Conservation (phyloP, 495 filamentous ascomycete genomes). For the Lasiosphaeris hirsuta region DNA sequence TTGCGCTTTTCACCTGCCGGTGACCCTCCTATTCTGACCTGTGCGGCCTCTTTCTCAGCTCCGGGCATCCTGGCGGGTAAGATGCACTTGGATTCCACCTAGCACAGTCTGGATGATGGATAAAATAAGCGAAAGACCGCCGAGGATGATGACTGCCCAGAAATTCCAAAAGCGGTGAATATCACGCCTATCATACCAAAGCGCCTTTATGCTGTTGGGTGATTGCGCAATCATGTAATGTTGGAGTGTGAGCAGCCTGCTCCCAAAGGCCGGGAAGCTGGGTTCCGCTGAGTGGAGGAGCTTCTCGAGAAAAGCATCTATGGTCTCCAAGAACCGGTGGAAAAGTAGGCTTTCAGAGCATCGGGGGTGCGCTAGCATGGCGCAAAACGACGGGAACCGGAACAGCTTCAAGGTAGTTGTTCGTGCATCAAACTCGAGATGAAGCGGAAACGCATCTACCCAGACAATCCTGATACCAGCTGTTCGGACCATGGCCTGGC, state of each 20-base stretch:
- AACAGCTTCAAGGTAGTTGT: slow-evolving; percentile 1
- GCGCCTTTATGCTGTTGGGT: slow-evolving; percentile 3
- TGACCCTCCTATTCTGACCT: no score
- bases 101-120: neutral
- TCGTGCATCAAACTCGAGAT: slow-evolving; percentile 3
- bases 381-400: neutral
- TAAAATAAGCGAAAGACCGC: neutral
- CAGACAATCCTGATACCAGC: neutral
- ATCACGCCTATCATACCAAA: neutral
- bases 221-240: slow-evolving; percentile 1
- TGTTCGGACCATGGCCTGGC: neutral
- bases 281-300: neutral
- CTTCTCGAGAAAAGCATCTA: neutral
- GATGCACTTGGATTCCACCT: neutral
- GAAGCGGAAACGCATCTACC: slow-evolving; percentile 5
- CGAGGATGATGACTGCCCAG: neutral
- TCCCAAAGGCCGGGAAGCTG: neutral
- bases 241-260: neutral
- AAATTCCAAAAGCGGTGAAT: slow-evolving; percentile 2
- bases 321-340: neutral
- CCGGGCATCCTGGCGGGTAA: neutral
- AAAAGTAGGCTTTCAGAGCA: neutral
- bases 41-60: no score
- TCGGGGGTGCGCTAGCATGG: neutral
- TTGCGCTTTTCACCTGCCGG: no score